Evolutionary conservation across 768 basidiomycete genomes (phyloP).

Genomic region (Termitomyces sp.): DNA sequence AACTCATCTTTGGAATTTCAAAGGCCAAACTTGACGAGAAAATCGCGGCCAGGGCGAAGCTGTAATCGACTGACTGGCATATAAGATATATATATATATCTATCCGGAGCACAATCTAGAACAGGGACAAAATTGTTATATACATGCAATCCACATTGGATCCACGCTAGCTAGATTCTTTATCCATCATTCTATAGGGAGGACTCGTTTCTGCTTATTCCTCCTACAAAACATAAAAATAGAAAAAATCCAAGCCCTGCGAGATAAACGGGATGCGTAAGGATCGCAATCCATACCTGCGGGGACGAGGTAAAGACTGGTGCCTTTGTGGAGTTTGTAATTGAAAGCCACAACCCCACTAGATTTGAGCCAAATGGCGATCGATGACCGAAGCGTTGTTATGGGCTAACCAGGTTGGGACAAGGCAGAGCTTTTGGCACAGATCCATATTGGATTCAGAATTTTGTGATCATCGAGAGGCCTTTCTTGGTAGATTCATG

Average conservation of each 20-base stretch:
- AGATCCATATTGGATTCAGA: too few species aligned
- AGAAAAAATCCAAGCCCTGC: neutral
- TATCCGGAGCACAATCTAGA: neutral
- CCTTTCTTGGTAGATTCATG: neutral
- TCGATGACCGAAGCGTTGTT: too few species aligned
- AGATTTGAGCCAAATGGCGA: too few species aligned
- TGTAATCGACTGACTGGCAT: neutral
- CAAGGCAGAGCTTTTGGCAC: too few species aligned
- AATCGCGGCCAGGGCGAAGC: slow-evolving; percentile 5
- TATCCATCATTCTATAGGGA: neutral
- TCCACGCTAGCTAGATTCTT: neutral
- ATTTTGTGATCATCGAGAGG: neutral
- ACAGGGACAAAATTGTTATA: neutral
- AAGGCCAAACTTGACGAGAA: slow-evolving; percentile 14
- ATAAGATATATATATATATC: neutral
- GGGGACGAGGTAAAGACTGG: too few species aligned
- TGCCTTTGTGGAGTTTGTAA: neutral
- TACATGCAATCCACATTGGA: neutral
- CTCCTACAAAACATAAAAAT: neutral
- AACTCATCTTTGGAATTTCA: neutral
- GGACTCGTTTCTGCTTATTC: too few species aligned
- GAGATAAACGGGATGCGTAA: neutral
- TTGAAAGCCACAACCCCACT: neutral
- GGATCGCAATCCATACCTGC: too few species aligned
- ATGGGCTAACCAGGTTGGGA: too few species aligned